A percentile compares a stretch with the other conserved stretches of the same genome.
Conservation (phyloP, 768 basidiomycete species). For the Naganishia vaughanmartiniae region DNA sequence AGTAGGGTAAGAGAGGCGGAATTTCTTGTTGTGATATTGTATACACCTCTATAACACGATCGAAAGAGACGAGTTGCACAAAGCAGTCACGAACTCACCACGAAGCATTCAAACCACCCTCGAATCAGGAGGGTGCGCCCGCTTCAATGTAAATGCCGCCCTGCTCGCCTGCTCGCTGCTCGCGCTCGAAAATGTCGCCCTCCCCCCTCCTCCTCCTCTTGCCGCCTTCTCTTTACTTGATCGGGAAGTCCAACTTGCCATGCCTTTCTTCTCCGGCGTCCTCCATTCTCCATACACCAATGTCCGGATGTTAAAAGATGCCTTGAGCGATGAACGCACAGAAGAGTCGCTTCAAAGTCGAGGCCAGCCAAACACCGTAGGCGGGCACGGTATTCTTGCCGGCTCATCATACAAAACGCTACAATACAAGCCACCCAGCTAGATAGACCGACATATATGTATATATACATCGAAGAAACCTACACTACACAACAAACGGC, state of each 20-base stretch:
- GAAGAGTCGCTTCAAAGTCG: too few species aligned
- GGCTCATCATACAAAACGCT: not conserved
- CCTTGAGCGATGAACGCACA: too few species aligned
- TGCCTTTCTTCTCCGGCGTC: too few species aligned
- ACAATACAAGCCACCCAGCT: not conserved
- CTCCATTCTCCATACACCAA: too few species aligned
- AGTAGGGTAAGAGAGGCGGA: not conserved
- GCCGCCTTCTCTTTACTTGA: too few species aligned
- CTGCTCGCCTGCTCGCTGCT: not conserved
- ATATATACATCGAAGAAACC: not conserved
- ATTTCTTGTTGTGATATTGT: too few species aligned
- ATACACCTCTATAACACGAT: not conserved
- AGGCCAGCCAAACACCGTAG: too few species aligned
- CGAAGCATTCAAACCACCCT: not conserved
- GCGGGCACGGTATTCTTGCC: not conserved
- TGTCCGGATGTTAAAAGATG: too few species aligned
- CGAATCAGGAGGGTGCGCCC: constrained; percentile 12
- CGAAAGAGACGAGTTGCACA: not conserved
- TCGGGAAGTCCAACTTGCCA: too few species aligned
- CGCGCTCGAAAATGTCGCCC: not conserved
- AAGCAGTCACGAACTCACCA: not conserved
- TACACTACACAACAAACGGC: not conserved
- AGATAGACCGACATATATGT: not conserved
- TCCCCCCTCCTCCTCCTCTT: not conserved
- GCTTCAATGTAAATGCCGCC: not conserved